These are phyloP conservation scores for Tetraselmis chui DNA, from an alignment of 139 green algal genomes.

Conservation along the genomic window DNA sequence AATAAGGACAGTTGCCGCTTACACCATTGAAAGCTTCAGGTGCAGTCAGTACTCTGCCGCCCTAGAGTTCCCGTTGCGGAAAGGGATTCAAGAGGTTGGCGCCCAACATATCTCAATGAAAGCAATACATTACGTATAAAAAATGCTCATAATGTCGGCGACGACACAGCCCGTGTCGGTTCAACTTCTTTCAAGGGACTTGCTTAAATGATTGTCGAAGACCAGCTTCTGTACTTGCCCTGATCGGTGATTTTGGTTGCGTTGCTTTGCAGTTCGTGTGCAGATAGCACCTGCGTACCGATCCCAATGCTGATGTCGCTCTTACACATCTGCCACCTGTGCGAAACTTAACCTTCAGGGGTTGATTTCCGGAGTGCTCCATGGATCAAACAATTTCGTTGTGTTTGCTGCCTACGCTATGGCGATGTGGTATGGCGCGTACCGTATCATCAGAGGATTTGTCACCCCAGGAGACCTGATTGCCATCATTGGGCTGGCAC, in stretches of 20 bases:
- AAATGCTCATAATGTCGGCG: background rate
- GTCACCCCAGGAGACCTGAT: background rate
- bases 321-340: background rate
- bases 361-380: background rate
- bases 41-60: background rate
- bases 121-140: background rate
- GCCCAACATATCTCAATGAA: too few relatives aligned
- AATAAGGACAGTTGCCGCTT: background rate
- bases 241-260: background rate
- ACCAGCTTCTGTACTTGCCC: background rate
- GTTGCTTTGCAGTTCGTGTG: too few relatives aligned
- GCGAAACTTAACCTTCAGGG: background rate
- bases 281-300: too few relatives aligned
- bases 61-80: background rate
- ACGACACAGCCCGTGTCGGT: background rate
- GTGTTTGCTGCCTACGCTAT: background rate
- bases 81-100: background rate
- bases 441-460: background rate
- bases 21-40: background rate
- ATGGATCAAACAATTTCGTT: background rate
- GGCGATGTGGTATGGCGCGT: background rate
- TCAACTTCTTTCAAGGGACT: background rate
- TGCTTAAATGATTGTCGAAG: background rate
- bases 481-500: background rate
- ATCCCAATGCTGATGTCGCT: background rate